Evolutionary conservation across 768 basidiomycete genomes (phyloP).

Genomic region (Kwoniella mangroviensis): DNA sequence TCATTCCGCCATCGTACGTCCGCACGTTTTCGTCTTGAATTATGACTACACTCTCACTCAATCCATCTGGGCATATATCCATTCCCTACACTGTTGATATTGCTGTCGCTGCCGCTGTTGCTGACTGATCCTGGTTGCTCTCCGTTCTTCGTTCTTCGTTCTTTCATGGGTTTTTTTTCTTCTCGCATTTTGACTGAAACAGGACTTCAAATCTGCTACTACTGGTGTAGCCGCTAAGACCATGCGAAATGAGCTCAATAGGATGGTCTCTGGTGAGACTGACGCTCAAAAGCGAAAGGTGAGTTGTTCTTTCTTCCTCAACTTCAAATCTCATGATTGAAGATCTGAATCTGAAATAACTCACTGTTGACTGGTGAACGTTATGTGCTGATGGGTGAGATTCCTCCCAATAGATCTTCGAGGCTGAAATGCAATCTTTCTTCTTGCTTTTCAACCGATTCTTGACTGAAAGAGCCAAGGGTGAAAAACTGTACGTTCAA

Average conservation of each 20-base stretch:
- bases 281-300: slow-evolving; percentile 85
- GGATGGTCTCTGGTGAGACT: slow-evolving; percentile 82
- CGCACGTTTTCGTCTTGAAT: background rate
- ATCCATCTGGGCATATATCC: background rate
- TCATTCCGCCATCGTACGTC: slow-evolving; percentile 50
- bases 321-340: too few species aligned
- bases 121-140: background rate
- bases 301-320: slow-evolving; percentile 18
- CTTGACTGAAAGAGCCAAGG: slow-evolving; percentile 83
- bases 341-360: background rate
- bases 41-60: background rate
- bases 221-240: slow-evolving; percentile 91
- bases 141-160: background rate
- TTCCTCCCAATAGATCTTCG: slow-evolving; percentile 70
- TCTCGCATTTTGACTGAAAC: background rate
- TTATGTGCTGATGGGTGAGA: background rate
- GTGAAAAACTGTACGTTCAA: slow-evolving; percentile 76
- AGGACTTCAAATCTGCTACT: slow-evolving; percentile 93
- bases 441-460: slow-evolving; percentile 95
- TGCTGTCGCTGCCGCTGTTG: too few species aligned
- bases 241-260: slow-evolving; percentile 96
- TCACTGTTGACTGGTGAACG: background rate
- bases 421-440: slow-evolving; percentile 95
- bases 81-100: too few species aligned
- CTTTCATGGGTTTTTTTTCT: background rate